phyloP scores from a whole-genome alignment of 129 eudicot genomes.

The Gnaphalium uliginosum region DNA sequence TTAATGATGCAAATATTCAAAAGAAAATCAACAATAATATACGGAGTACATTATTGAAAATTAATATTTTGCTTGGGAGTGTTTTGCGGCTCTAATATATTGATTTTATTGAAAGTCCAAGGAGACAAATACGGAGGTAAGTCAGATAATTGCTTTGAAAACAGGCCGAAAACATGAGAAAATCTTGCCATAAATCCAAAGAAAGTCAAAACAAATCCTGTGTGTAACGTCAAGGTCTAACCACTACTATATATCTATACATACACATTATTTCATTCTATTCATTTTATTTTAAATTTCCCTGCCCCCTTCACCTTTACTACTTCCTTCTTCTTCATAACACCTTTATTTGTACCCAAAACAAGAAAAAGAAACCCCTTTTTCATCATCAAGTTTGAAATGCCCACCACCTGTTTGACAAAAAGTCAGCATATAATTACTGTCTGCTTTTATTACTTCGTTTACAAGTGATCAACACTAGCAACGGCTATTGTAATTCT shows the following conservation, averaged over 20 bases:
- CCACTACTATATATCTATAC: constrained; percentile 14
- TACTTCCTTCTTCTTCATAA: constrained; percentile 7
- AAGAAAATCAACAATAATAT: too few relatives aligned
- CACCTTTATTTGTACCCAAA: constrained; percentile 17
- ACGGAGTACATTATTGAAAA: too few relatives aligned
- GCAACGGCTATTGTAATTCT: constrained; percentile 5
- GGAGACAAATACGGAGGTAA: constrained; percentile 29
- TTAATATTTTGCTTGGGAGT: background rate
- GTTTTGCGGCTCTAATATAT: constrained; percentile 15
- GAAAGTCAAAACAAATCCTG: constrained; percentile 31
- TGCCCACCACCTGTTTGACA: constrained; percentile 27
- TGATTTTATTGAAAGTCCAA: background rate
- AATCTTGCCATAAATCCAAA: constrained; percentile 34
- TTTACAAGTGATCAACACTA: constrained; percentile 54
- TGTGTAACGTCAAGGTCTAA: constrained; percentile 35
- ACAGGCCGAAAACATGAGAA: constrained; percentile 17
- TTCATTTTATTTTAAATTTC: background rate
- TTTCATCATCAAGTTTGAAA: constrained; percentile 16
- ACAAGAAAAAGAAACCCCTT: constrained; percentile 14
- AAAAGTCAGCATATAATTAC: constrained; percentile 29
- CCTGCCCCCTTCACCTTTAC: constrained; percentile 6
- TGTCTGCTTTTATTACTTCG: constrained; percentile 54
- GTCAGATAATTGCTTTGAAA: constrained; percentile 35
- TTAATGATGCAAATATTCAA: too few relatives aligned
- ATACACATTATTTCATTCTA: background rate